Percentiles rank a stretch among this genome's conserved stretches.
These are phyloP conservation scores for Gnaphalium uliginosum DNA, from an alignment of 129 eudicot genomes.

Conservation along the genomic window DNA sequence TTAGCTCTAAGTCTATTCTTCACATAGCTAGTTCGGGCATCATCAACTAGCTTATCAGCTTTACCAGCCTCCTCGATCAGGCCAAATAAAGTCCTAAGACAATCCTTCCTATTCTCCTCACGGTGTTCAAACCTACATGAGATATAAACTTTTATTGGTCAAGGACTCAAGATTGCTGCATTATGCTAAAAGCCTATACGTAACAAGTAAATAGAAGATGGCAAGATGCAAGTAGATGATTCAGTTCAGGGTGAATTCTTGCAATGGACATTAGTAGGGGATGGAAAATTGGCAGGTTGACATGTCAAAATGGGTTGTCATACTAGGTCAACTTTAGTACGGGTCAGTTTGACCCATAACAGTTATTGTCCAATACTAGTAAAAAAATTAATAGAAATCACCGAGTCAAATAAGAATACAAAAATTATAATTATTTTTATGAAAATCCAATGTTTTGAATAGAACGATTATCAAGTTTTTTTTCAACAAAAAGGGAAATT, in stretches of 20 bases:
- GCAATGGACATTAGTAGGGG: not conserved
- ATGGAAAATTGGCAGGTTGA: not conserved
- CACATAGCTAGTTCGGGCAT: slow-evolving; percentile 54
- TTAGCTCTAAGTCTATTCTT: slow-evolving; percentile 79
- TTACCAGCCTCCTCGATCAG: slow-evolving; percentile 89
- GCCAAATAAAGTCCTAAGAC: slow-evolving; percentile 78
- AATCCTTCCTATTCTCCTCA: slow-evolving; percentile 97
- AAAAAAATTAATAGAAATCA: not conserved
- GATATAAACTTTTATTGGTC: slow-evolving; percentile 8
- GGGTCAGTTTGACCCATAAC: not conserved
- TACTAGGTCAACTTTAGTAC: not conserved
- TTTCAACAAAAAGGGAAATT: too few species aligned
- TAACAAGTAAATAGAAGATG: not conserved
- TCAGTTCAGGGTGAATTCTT: not conserved
- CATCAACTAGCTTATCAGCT: slow-evolving; percentile 66
- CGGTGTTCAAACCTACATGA: slow-evolving; percentile 81
- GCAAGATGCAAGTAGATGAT: not conserved
- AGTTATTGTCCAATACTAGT: not conserved
- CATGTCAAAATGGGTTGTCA: not conserved
- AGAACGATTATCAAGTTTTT: too few species aligned
- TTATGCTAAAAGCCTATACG: not conserved
- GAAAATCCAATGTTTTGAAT: too few species aligned
- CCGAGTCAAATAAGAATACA: not conserved
- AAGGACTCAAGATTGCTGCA: not conserved
- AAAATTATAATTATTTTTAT: too few species aligned